Evolutionary conservation across 192 early-diverging fungal species (phyloP).

Genomic region (Lunasporangiospora selenospora): DNA sequence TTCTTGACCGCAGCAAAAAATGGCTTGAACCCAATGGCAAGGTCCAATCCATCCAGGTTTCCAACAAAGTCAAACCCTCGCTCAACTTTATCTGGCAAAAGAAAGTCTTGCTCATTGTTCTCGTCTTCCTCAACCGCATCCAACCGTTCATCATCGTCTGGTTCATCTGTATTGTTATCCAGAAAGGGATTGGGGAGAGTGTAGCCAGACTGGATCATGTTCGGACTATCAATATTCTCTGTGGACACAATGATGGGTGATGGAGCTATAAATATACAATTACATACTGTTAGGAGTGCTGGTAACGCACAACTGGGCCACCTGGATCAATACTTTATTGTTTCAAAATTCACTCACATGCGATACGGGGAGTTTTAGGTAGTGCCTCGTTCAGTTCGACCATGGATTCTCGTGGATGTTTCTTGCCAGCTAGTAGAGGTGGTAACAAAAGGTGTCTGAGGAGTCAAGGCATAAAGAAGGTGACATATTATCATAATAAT

Average conservation of each 20-base stretch:
- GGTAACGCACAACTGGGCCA: too few relatives aligned
- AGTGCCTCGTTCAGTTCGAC: too few relatives aligned
- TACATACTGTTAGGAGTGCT: too few relatives aligned
- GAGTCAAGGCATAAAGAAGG: too few relatives aligned
- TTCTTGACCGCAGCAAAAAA: slow-evolving; percentile 2
- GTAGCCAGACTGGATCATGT: slow-evolving; percentile 6
- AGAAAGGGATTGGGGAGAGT: slow-evolving; percentile 6
- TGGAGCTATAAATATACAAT: slow-evolving; percentile 4
- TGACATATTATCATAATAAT: too few relatives aligned
- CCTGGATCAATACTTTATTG: too few relatives aligned
- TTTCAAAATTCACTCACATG: too few relatives aligned
- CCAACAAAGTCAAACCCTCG: neutral
- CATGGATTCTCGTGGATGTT: too few relatives aligned
- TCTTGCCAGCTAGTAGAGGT: too few relatives aligned
- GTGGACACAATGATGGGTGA: slow-evolving; percentile 1
- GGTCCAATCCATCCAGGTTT: slow-evolving; percentile 1
- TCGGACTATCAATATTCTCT: slow-evolving; percentile 13
- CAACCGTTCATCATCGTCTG: slow-evolving; percentile 6
- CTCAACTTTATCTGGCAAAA: slow-evolving; percentile 1
- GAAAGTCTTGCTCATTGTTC: slow-evolving; percentile 11
- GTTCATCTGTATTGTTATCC: slow-evolving; percentile 5
- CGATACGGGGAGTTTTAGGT: too few relatives aligned
- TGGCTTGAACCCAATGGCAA: neutral
- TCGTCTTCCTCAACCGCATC: slow-evolving; percentile 6
- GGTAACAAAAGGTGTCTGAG: too few relatives aligned